Base-by-base conservation (phyloP, 2,329 filamentous ascomycete species). In the Beauveria rudraprayagi region DNA sequence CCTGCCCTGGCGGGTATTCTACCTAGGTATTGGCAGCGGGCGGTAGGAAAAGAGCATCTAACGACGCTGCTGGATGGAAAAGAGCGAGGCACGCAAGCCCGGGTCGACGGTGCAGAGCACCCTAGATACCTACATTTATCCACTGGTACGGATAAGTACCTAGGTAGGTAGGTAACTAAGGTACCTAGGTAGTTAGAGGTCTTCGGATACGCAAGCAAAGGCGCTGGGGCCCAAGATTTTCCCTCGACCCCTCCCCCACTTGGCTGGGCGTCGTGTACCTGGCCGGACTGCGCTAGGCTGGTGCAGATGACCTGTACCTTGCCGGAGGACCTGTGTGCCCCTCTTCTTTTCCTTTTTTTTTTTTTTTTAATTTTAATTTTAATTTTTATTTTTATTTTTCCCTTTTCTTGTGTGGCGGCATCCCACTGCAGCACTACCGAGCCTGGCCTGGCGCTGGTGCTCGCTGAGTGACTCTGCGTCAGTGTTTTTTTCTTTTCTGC, bases 291-390 rank as follows among this genome's bases (percentile, higher is more conserved):
- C 70, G 68, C 70, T 67, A 68, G 70, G 51, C 61, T 67, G 52
- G 70, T 63, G 71, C 70, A 72, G 71, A 70, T 72, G 70, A 72
- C 70, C 69, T 72, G 71, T 73, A 70, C 71, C 71, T 73, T 71
- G 56, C 26, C n/a, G 19, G 53, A 26, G 44, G 43, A 37, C 56
- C 46, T 41, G 14, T 48, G 19, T 34, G 56, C 47, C 48, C 56
- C 56, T 44, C 56, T 53, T 60, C 30, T 44, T 34, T 44, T n/a
- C 22, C 19, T 46, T 46, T 34, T 56, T 22, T 8, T 26, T 37
- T 34, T 56, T 56, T 22, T 8, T 26, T 37, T 34, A 47, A 24
- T 47, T 47, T 37, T 56, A n/a, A n/a, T n/a, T n/a, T n/a, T n/a
- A n/a, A n/a, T n/a, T n/a, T n/a, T n/a, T n/a, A n/a, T n/a, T n/a